Percentiles rank a stretch among this genome's conserved stretches.
These are phyloP conservation scores for Cryptosporidium muris DNA, from an alignment of 169 alveolate species.

Conservation along the genomic window DNA sequence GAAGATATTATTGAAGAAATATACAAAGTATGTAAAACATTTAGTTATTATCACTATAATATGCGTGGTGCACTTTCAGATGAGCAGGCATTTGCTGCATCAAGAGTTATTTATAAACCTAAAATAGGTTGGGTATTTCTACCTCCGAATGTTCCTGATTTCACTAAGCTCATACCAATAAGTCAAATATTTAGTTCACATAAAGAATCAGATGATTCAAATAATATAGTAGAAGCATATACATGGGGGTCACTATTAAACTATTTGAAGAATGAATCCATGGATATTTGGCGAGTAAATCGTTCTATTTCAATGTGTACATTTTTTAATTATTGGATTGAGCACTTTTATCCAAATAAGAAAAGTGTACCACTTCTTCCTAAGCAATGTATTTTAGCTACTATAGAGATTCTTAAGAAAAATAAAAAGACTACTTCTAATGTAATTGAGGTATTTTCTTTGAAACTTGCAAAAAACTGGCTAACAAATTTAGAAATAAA, in stretches of 20 bases:
- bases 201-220: neutral
- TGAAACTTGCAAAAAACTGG: conserved; percentile 12
- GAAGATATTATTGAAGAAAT: conserved; percentile 16
- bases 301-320: conserved; percentile 66
- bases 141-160: conserved; percentile 61
- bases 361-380: conserved; percentile 3
- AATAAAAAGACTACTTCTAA: conserved; percentile 25
- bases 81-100: conserved; percentile 68
- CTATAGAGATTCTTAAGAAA: conserved; percentile 2
- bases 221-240: conserved; percentile 14
- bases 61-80: conserved; percentile 60
- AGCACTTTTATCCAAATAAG: conserved; percentile 14
- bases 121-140: conserved; percentile 48
- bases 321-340: conserved; percentile 60
- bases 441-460: conserved; percentile 14
- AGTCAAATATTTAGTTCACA: conserved; percentile 32
- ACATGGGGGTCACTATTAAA: conserved; percentile 27
- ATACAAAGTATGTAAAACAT: conserved; percentile 33
- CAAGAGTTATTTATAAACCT: conserved; percentile 66
- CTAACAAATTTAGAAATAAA: conserved; percentile 19
- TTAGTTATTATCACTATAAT: conserved; percentile 36
- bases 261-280: neutral
- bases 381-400: conserved; percentile 24
- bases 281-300: conserved; percentile 61
- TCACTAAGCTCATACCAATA: conserved; percentile 31